Percentiles rank a stretch among this genome's conserved stretches.
These are phyloP conservation scores for Didymella exigua DNA, from an alignment of 2,329 filamentous ascomycete species.

Conservation along the genomic window DNA sequence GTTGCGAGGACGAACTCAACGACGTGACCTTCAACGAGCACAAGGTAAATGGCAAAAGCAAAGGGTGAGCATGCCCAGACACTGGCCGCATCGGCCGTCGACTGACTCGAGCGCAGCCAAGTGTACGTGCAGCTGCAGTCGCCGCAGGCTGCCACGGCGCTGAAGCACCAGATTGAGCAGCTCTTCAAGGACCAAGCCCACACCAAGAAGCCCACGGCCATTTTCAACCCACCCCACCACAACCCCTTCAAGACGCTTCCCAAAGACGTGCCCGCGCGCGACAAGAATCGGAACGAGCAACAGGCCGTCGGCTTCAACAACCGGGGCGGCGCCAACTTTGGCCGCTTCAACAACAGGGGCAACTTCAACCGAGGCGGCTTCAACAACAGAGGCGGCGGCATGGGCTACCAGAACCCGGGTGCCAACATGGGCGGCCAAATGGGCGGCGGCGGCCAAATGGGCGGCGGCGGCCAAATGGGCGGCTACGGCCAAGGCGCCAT, in stretches of 20 bases:
- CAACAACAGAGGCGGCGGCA: slow-evolving; percentile 33
- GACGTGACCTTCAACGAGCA: slow-evolving; percentile 98
- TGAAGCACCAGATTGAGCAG: slow-evolving; percentile 80
- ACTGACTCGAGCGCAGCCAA: slow-evolving; percentile 55
- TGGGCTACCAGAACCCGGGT: slow-evolving; percentile 16
- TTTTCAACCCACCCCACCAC: slow-evolving; percentile 74
- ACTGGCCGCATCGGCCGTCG: not conserved
- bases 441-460: slow-evolving; percentile 53
- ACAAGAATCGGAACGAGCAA: slow-evolving; percentile 66
- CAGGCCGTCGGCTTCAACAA: slow-evolving; percentile 43
- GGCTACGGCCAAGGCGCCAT: slow-evolving; percentile 51
- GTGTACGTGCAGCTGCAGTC: slow-evolving; percentile 86
- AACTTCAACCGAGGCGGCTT: slow-evolving; percentile 45
- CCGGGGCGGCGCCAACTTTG: slow-evolving; percentile 51
- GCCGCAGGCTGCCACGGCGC: slow-evolving; percentile 81
- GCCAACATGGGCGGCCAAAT: slow-evolving; percentile 48
- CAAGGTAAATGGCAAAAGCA: slow-evolving; percentile 98
- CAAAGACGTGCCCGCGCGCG: slow-evolving; percentile 80
- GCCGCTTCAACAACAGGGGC: slow-evolving; percentile 39
- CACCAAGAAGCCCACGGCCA: slow-evolving; percentile 70
- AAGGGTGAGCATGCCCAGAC: slow-evolving; percentile 69
- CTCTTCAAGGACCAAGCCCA: slow-evolving; percentile 62
- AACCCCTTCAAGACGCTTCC: slow-evolving; percentile 93
- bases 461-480: slow-evolving; percentile 54
- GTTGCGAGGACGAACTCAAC: slow-evolving; percentile 81